Conservation (phyloP, 306 rosid species). For the Vigna nakashimae region DNA sequence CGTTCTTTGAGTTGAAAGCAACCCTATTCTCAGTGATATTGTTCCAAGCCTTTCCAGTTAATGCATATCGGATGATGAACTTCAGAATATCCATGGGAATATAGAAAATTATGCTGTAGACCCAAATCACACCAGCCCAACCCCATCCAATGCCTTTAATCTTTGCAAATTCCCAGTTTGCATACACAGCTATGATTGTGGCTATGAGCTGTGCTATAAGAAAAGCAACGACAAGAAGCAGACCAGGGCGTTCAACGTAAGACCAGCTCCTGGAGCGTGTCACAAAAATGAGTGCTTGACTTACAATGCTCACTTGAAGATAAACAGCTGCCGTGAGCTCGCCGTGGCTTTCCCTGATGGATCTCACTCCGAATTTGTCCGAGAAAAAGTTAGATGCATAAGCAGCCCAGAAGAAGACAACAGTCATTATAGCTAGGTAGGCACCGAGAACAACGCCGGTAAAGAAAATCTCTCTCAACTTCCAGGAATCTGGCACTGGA, state of each 20-base stretch:
- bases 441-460: constrained; percentile 83
- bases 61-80: constrained; percentile 67
- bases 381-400: constrained; percentile 69
- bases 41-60: constrained; percentile 91
- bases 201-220: constrained; percentile 79
- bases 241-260: constrained; percentile 83
- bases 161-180: constrained; percentile 76
- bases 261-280: constrained; percentile 92
- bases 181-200: constrained; percentile 80
- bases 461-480: constrained; percentile 85
- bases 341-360: constrained; percentile 46
- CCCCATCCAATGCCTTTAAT: constrained; percentile 86
- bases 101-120: constrained; percentile 74
- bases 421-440: constrained; percentile 87
- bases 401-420: constrained; percentile 84
- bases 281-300: constrained; percentile 92
- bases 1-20: constrained; percentile 85
- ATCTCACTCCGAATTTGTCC: constrained; percentile 70
- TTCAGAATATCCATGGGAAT: constrained; percentile 77
- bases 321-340: constrained; percentile 89
- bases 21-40: constrained; percentile 70
- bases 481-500: constrained; percentile 96
- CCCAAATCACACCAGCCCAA: constrained; percentile 93
- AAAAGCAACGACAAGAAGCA: constrained; percentile 65
- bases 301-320: constrained; percentile 88